Evolutionary conservation across 75 land plant genomes (phyloP).

Genomic region (Selaginella moellendorffii): DNA sequence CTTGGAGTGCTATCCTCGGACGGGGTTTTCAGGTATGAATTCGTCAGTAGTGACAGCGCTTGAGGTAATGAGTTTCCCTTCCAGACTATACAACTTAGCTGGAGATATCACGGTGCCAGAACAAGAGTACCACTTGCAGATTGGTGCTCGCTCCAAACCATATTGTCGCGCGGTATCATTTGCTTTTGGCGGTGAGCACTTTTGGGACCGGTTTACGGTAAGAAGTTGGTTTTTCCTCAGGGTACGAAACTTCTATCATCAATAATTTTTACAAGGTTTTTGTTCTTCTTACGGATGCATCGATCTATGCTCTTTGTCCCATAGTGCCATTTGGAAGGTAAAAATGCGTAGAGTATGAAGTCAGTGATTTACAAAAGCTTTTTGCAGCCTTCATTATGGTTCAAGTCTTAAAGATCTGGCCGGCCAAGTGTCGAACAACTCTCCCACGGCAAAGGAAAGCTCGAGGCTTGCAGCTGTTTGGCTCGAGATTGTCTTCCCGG

Average conservation of each 20-base stretch:
- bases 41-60: not conserved
- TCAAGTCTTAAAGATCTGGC: conserved; percentile 54
- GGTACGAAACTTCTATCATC: not conserved
- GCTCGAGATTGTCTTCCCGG: conserved; percentile 84
- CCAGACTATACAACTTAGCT: conserved; percentile 13
- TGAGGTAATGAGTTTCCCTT: not conserved
- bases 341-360: not conserved
- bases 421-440: conserved; percentile 1
- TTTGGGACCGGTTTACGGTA: conserved; percentile 8
- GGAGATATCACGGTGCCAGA: not conserved
- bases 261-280: not conserved
- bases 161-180: not conserved
- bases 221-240: not conserved
- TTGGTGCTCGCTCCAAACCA: not conserved
- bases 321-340: conserved; percentile 9
- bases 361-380: not conserved
- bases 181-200: conserved; percentile 9
- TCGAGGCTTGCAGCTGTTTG: conserved; percentile 67
- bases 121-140: conserved; percentile 8
- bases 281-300: conserved; percentile 8
- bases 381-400: conserved; percentile 40
- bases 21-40: conserved; percentile 5
- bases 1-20: conserved; percentile 2
- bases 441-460: conserved; percentile 11
- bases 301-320: conserved; percentile 1